Evolutionary conservation across 2,329 filamentous ascomycete genomes (phyloP).

Genomic region (Xylariaceae sp.): DNA sequence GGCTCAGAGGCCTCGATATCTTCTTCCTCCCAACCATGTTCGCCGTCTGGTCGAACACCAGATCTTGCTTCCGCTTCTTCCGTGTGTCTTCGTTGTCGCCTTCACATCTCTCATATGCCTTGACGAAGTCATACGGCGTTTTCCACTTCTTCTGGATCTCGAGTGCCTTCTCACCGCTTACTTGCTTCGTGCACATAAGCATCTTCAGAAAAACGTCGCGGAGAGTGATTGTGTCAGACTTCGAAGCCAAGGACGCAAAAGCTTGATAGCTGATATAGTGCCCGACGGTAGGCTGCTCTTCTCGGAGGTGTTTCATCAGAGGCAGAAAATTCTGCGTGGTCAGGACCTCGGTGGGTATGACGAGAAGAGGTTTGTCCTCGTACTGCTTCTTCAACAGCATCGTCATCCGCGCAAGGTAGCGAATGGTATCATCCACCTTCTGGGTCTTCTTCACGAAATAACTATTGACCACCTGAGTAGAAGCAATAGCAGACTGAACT

Average conservation of each 20-base stretch:
- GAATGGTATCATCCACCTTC: constrained; percentile 72
- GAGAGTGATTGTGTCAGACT: constrained; percentile 68
- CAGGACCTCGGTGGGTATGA: constrained; percentile 63
- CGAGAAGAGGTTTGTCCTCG: constrained; percentile 48
- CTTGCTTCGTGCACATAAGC: constrained; percentile 73
- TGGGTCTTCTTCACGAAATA: constrained; percentile 73
- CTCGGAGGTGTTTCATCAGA: constrained; percentile 54
- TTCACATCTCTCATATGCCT: constrained; percentile 57
- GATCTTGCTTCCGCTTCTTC: constrained; percentile 51
- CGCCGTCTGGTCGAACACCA: constrained; percentile 55
- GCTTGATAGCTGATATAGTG: constrained; percentile 65
- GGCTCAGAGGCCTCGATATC: constrained; percentile 59
- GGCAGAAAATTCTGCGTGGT: constrained; percentile 61
- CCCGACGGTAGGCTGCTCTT: constrained; percentile 43
- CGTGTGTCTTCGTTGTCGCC: constrained; percentile 39
- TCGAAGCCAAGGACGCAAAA: constrained; percentile 67
- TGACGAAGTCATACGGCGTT: constrained; percentile 66
- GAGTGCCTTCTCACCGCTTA: constrained; percentile 72
- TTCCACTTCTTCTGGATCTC: constrained; percentile 76
- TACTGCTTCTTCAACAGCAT: constrained; percentile 61
- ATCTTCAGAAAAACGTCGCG: constrained; percentile 76
- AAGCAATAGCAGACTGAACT: constrained; percentile 67
- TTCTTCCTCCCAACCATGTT: constrained; percentile 63
- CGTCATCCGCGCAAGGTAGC: constrained; percentile 70
- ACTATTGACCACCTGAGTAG: constrained; percentile 71